These are phyloP conservation scores for Leishmania turanica DNA, from an alignment of 208 protist species.

Conservation along the genomic window DNA sequence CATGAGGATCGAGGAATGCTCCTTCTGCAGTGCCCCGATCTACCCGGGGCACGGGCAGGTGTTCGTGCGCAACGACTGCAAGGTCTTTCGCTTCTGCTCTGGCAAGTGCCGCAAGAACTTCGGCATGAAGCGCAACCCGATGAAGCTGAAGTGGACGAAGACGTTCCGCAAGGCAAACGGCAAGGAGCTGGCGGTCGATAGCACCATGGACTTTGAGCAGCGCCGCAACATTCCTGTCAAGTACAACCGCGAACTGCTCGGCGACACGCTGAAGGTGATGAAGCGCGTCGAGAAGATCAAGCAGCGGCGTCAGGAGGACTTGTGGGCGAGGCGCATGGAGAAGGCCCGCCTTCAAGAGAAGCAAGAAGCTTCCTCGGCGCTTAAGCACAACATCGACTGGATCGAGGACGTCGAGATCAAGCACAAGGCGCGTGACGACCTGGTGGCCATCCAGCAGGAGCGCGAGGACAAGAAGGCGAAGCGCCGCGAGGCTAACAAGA, in stretches of 20 bases:
- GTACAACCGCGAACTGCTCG: constrained; percentile 99
- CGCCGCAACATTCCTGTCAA: constrained; percentile 97
- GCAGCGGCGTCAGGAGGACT: constrained; percentile 89
- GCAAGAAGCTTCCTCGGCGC: constrained; percentile 79
- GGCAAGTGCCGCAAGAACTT: constrained; percentile 99
- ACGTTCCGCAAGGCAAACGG: constrained; percentile 97
- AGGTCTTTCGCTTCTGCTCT: constrained; percentile 97
- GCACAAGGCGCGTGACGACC: constrained; percentile 79
- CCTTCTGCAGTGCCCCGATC: constrained; percentile 96
- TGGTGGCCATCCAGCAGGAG: constrained; percentile 77
- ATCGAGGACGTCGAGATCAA: constrained; percentile 88
- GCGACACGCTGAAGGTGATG: constrained; percentile 96
- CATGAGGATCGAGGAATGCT: constrained; percentile 99
- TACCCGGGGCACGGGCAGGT: constrained; percentile 99
- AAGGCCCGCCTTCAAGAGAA: constrained; percentile 71
- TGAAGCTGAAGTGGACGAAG: constrained; percentile 99
- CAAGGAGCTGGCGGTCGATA: constrained; percentile 98
- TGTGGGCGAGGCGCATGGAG: constrained; percentile 94
- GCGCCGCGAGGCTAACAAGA: constrained; percentile 75
- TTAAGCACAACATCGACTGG: constrained; percentile 95
- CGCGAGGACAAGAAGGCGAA: constrained; percentile 73
- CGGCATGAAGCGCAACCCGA: constrained; percentile 99
- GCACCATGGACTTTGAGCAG: constrained; percentile 99
- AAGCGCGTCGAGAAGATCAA: constrained; percentile 97
- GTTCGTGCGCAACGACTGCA: constrained; percentile 99